Base-by-base conservation (phyloP, 108 stramenopile species). In the Bacterosira constricta region DNA sequence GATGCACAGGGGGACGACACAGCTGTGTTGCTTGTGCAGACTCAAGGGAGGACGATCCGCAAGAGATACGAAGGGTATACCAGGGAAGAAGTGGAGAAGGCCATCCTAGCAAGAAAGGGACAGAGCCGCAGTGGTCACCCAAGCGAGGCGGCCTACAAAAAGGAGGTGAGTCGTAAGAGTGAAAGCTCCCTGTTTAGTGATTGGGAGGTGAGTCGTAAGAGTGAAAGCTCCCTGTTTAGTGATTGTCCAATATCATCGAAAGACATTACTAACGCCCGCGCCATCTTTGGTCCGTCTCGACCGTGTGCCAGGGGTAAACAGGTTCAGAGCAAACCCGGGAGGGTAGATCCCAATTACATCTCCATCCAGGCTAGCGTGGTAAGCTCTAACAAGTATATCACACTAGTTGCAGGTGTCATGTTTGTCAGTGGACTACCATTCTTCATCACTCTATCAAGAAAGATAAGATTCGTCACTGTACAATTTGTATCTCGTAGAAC, bases 331-430 rank as follows among this genome's bases (percentile, higher is more conserved):
- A 65, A 73, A 41, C 64, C 77, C 0, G 26, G 31, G 6, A 38
- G 29, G 9, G 82, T 79, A n/a, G 58, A 46, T 1, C 15, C 57
- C 2, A 30, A 73, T 1, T 59, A 63, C 15, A 55, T 72, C 0
- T 38, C 60, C 5, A 52, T 77, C 10, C 85, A 80, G 15, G 2
- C 17, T 13, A 35, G 50, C 1, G 10, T 85, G 15, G 11, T 83
- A 1, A 41, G 53, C 3, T 23, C 35, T 11, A 41, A 70, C 56
- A 29, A 63, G 4, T 20, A 53, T 30, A 67, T 83, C 30, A 75
- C 63, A 1, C n/a, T 85, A 37, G 45, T 31, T 0, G 59, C 54
- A 12, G 88, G 85, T 56, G 50, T 68, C 4, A 66, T 75, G 42
- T 75, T 56, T 59, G 65, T 66, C 9, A 36, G 49, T 20, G 66